These are phyloP conservation scores for Rheum nobile DNA, from an alignment of 148 eudicot species.

Conservation along the genomic window DNA sequence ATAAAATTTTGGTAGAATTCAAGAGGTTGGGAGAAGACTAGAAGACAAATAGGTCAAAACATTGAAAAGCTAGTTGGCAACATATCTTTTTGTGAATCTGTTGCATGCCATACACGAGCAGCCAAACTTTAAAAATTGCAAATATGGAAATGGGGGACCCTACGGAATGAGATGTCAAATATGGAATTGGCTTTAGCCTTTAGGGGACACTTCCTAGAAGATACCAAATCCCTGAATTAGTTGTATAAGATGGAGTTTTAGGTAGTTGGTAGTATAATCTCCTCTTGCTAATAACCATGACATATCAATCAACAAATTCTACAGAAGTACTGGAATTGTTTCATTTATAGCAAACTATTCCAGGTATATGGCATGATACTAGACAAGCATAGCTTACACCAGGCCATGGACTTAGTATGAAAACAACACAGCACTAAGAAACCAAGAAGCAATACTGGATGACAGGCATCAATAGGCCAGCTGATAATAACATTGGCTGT, in stretches of 20 bases:
- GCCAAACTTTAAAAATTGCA: neutral
- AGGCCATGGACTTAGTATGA: neutral
- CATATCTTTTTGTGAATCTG: neutral
- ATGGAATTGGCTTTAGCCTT: no score
- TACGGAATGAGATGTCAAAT: neutral
- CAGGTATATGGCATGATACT: neutral
- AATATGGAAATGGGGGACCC: no score
- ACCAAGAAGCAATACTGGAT: neutral
- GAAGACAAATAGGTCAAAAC: no score
- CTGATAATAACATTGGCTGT: neutral
- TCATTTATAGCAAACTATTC: no score
- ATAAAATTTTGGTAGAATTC: no score
- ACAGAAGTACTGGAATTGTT: neutral
- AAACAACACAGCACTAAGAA: neutral
- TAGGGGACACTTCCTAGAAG: neutral
- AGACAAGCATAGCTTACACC: neutral
- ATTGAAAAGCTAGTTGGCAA: no score
- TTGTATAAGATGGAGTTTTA: neutral
- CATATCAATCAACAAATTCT: neutral
- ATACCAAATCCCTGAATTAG: no score
- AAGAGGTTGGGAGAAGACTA: no score
- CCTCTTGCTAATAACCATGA: neutral
- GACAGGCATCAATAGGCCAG: neutral
- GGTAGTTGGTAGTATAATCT: neutral
- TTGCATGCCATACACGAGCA: neutral